Evolutionary conservation across 345 rosid species (phyloP).

Genomic region (Eutrema heterophyllum): DNA sequence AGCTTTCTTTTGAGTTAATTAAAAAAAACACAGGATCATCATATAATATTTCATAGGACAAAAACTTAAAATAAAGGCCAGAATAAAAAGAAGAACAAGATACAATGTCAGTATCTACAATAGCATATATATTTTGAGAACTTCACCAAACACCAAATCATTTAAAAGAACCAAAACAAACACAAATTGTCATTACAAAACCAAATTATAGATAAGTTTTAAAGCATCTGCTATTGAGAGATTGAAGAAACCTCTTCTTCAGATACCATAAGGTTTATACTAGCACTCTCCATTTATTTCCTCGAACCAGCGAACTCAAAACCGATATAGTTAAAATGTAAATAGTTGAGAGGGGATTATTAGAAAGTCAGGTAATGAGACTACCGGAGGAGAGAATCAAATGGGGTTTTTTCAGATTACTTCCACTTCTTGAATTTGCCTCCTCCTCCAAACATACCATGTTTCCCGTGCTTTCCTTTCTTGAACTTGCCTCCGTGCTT

Average conservation of each 20-base stretch:
- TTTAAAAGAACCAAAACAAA: not conserved
- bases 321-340: conserved; percentile 25
- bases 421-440: conserved; percentile 94
- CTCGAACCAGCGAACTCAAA: conserved; percentile 22
- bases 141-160: not conserved
- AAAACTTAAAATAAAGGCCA: no score
- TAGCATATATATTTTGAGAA: not conserved
- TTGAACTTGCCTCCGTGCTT: conserved; percentile 74
- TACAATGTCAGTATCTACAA: not conserved
- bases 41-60: no score
- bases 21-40: no score
- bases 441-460: conserved; percentile 43
- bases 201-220: conserved; percentile 21
- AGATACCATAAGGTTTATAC: conserved; percentile 15
- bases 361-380: conserved; percentile 19
- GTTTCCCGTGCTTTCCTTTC: conserved; percentile 72
- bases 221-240: conserved; percentile 17
- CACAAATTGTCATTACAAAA: conserved; percentile 25
- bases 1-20: no score
- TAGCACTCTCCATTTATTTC: conserved; percentile 23
- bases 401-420: conserved; percentile 29
- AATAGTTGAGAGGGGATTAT: not conserved
- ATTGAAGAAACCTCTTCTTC: conserved; percentile 14
- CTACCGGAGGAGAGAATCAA: conserved; percentile 2
- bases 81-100: not conserved